phyloP scores from a whole-genome alignment of 1,284 basidiomycete genomes.

The Takashimella koratensis region DNA sequence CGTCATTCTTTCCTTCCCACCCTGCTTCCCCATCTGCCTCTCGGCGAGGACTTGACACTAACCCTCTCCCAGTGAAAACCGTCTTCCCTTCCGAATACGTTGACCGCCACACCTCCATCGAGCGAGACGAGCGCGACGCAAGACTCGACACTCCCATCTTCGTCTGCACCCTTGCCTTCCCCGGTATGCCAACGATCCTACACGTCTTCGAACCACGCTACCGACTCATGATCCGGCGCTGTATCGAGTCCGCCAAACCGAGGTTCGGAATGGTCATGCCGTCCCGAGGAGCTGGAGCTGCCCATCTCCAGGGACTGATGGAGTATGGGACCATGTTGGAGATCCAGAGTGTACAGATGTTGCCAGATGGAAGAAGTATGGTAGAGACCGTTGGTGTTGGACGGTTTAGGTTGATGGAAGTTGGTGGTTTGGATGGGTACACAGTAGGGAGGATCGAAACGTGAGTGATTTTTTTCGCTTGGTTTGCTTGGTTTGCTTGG shows the following conservation, averaged over 20 bases:
- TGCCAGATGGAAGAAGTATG: slow-evolving; percentile 83
- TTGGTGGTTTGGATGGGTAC: slow-evolving; percentile 80
- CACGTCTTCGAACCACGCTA: slow-evolving; percentile 93
- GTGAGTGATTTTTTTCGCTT: slow-evolving; percentile 35
- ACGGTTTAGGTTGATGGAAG: slow-evolving; percentile 80
- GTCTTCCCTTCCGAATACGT: slow-evolving; percentile 60
- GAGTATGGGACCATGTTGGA: slow-evolving; percentile 88
- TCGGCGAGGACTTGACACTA: too few species aligned
- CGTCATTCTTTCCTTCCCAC: slow-evolving; percentile 10
- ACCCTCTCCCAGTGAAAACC: too few species aligned
- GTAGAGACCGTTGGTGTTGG: slow-evolving; percentile 79
- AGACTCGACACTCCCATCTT: slow-evolving; percentile 86
- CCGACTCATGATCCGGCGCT: slow-evolving; percentile 88
- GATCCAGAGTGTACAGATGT: slow-evolving; percentile 79
- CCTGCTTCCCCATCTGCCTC: too few species aligned
- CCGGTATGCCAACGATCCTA: slow-evolving; percentile 79
- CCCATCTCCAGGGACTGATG: slow-evolving; percentile 51
- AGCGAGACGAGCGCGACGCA: slow-evolving; percentile 70
- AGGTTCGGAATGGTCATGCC: slow-evolving; percentile 89
- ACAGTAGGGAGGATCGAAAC: slow-evolving; percentile 76
- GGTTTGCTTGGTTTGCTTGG: too few species aligned
- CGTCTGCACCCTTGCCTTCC: slow-evolving; percentile 83
- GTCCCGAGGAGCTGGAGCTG: slow-evolving; percentile 44
- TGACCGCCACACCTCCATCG: slow-evolving; percentile 59
- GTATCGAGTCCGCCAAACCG: slow-evolving; percentile 68